Percentiles rank a stretch among this genome's conserved stretches.
phyloP scores from a whole-genome alignment of 495 filamentous ascomycete genomes.

The Hyaloscypha bicolor region DNA sequence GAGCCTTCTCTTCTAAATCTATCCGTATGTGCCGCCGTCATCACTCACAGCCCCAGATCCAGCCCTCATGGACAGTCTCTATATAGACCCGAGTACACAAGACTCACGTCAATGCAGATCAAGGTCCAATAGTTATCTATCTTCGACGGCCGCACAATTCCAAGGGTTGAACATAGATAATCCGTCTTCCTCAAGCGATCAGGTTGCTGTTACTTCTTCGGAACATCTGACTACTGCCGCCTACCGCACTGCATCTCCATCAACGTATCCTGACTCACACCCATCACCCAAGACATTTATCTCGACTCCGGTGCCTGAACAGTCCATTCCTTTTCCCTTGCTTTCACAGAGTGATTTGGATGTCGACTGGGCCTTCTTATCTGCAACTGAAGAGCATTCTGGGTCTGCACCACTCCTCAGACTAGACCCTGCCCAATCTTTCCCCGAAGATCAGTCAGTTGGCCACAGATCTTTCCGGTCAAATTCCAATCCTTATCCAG shows the following conservation, averaged over 20 bases:
- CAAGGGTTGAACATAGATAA: constrained; percentile 28
- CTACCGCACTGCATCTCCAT: neutral
- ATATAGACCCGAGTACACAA: constrained; percentile 32
- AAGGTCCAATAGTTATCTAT: constrained; percentile 32
- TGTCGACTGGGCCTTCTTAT: constrained; percentile 26
- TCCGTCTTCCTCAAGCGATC: constrained; percentile 11
- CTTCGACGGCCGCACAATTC: constrained; percentile 27
- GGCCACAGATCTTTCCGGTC: constrained; percentile 23
- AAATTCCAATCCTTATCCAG: constrained; percentile 29
- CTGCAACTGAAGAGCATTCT: constrained; percentile 24
- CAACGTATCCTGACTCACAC: constrained; percentile 7
- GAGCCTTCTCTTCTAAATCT: constrained; percentile 20
- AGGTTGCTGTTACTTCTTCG: neutral
- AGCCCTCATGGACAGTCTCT: constrained; percentile 32
- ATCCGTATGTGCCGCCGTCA: constrained; percentile 31
- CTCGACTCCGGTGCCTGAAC: constrained; percentile 24
- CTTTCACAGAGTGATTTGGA: constrained; percentile 29
- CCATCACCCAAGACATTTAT: constrained; percentile 21
- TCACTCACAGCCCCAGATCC: constrained; percentile 28
- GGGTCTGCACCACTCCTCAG: constrained; percentile 26
- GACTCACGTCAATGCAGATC: constrained; percentile 35
- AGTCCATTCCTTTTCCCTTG: constrained; percentile 27
- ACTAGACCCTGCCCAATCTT: constrained; percentile 28
- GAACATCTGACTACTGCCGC: neutral
- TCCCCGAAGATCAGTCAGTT: constrained; percentile 11